Evolutionary conservation across 331 rosid species (phyloP).

Genomic region (Dryas integrifolia): DNA sequence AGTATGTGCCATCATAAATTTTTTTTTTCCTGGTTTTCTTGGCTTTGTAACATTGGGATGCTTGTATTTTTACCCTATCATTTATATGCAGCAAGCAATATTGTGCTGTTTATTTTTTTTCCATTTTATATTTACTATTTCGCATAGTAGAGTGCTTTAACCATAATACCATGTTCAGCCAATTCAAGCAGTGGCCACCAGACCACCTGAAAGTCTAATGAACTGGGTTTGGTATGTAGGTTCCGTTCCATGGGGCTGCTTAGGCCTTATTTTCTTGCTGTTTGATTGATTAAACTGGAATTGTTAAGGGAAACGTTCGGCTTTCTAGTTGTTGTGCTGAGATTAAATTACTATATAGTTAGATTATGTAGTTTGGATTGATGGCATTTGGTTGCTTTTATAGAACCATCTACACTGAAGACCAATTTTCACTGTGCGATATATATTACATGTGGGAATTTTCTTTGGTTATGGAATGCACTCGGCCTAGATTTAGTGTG

Average conservation of each 20-base stretch:
- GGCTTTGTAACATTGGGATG: neutral
- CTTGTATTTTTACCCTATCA: neutral
- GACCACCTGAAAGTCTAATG: neutral
- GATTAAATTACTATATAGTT: too few species aligned
- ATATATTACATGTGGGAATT: neutral
- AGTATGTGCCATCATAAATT: conserved; percentile 27
- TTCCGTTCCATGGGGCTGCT: neutral
- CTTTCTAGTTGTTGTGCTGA: neutral
- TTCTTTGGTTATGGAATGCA: neutral
- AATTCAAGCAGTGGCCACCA: neutral
- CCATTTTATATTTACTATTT: neutral
- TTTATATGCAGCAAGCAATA: neutral
- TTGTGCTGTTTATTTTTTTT: neutral
- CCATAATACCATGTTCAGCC: neutral
- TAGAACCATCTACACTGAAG: neutral
- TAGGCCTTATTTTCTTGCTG: neutral
- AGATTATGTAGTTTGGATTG: neutral
- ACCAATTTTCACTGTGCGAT: neutral
- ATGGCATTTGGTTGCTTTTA: neutral
- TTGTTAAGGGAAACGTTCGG: neutral
- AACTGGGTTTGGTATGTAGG: neutral
- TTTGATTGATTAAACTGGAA: neutral
- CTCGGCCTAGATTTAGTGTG: neutral
- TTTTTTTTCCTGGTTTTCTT: neutral
- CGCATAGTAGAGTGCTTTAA: neutral